Evolutionary conservation across 31 red algal species (phyloP).

Genomic region (Asparagopsis taxiformis): DNA sequence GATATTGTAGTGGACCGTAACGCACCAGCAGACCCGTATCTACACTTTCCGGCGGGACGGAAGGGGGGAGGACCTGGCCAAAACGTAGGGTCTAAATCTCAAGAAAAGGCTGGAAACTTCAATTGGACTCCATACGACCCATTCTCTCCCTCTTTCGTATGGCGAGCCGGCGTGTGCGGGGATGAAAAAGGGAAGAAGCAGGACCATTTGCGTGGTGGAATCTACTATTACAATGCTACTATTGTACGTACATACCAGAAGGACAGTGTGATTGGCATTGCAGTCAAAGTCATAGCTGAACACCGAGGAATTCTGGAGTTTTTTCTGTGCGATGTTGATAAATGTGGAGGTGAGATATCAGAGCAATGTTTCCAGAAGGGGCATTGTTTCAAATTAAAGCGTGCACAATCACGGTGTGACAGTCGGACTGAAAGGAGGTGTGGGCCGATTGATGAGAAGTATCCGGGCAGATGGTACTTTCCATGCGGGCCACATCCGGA

Average conservation of each 20-base stretch:
- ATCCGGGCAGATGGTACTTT: conserved; percentile 41
- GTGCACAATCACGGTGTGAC: conserved; percentile 28
- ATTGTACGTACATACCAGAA: conserved; percentile 12
- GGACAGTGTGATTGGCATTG: conserved; percentile 15
- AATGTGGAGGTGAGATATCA: conserved; percentile 55
- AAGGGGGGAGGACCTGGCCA: conserved; percentile 20
- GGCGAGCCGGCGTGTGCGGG: conserved; percentile 78
- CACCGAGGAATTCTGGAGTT: conserved; percentile 47
- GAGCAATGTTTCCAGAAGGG: conserved; percentile 15
- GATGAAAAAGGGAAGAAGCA: conserved; percentile 10
- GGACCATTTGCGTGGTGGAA: conserved; percentile 62
- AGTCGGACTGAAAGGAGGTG: conserved; percentile 3
- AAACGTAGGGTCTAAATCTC: conserved; percentile 39
- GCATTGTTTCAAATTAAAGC: conserved; percentile 18
- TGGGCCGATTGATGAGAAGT: conserved; percentile 31
- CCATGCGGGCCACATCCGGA: conserved; percentile 4
- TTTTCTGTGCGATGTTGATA: conserved; percentile 49
- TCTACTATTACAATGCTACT: conserved; percentile 37
- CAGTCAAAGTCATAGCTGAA: conserved; percentile 17
- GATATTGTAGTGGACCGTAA: conserved; percentile 2
- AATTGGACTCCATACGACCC: conserved; percentile 66
- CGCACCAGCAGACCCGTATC: conserved; percentile 26
- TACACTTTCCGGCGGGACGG: conserved; percentile 74
- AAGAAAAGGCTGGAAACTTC: conserved; percentile 9
- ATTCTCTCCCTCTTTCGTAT: conserved; percentile 25